A percentile compares a stretch with the other conserved stretches of the same genome.
Conservation (phyloP, 1,284 basidiomycete genomes). For the Austroboletus niveus region DNA sequence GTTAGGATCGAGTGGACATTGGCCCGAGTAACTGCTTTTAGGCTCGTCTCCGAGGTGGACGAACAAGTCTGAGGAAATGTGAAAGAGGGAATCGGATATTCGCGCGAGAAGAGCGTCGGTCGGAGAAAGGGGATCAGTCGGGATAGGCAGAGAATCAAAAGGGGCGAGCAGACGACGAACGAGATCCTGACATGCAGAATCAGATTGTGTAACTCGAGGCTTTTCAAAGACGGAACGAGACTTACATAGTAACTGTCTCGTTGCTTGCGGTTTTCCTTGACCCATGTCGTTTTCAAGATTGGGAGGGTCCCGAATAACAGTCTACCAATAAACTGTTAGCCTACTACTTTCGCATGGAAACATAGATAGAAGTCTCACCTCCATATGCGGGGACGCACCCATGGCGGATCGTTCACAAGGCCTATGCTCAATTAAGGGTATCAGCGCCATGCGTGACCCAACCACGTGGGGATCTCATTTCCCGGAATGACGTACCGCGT, state of each 20-base stretch:
- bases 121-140: constrained; percentile 41
- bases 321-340: constrained; percentile 35
- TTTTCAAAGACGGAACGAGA: constrained; percentile 3
- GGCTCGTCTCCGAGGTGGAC: constrained; percentile 50
- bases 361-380: constrained; percentile 45
- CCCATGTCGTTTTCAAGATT: constrained; percentile 55
- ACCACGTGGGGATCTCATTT: background rate
- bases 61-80: constrained; percentile 54
- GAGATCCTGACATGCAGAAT: constrained; percentile 50
- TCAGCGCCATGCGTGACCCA: background rate
- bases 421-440: constrained; percentile 40
- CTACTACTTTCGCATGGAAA: background rate
- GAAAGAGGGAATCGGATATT: constrained; percentile 56
- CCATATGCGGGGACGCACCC: constrained; percentile 73
- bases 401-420: constrained; percentile 66
- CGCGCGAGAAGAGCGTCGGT: constrained; percentile 50
- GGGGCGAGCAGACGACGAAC: constrained; percentile 60
- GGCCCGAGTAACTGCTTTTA: constrained; percentile 33
- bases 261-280: constrained; percentile 54
- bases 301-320: constrained; percentile 64
- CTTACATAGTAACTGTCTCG: constrained; percentile 70
- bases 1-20: constrained; percentile 52
- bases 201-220: background rate
- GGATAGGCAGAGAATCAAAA: constrained; percentile 46
- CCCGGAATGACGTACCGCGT: constrained; percentile 43